These are phyloP conservation scores for Rhodotorula babjevae DNA, from an alignment of 768 basidiomycete genomes.

Conservation along the genomic window DNA sequence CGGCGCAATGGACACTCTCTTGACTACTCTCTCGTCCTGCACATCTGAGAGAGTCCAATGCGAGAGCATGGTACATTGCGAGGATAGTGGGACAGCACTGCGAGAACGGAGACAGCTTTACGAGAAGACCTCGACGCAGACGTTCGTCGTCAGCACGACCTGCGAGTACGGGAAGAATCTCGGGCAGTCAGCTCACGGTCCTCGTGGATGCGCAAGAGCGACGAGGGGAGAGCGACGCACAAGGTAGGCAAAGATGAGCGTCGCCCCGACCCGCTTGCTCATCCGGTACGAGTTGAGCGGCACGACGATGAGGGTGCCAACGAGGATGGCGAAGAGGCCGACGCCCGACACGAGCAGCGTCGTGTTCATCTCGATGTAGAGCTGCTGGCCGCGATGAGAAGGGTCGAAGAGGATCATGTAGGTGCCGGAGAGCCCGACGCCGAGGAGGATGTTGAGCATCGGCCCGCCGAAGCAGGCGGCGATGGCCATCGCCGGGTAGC, in stretches of 20 bases:
- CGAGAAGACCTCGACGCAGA: constrained; percentile 9
- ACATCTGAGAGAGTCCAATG: background rate
- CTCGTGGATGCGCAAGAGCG: background rate
- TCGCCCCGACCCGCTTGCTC: constrained; percentile 42
- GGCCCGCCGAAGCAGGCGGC: constrained; percentile 78
- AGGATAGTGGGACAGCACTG: background rate
- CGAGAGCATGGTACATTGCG: background rate
- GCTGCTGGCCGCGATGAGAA: constrained; percentile 52
- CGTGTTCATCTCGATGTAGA: constrained; percentile 65
- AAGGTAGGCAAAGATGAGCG: constrained; percentile 27
- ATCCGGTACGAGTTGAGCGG: constrained; percentile 78
- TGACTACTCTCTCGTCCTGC: background rate
- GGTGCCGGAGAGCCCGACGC: constrained; percentile 84
- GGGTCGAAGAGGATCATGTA: constrained; percentile 65
- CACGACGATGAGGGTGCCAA: constrained; percentile 72
- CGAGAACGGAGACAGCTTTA: background rate
- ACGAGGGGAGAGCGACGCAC: background rate
- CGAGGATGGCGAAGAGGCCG: constrained; percentile 71
- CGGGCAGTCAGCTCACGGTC: background rate
- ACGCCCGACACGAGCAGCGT: constrained; percentile 78
- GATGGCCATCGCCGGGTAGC: constrained; percentile 83
- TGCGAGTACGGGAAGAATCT: background rate
- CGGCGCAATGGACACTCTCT: constrained; percentile 1
- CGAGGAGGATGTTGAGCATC: constrained; percentile 53
- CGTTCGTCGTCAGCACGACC: constrained; percentile 14